Evolutionary conservation across 1,284 basidiomycete genomes (phyloP), one percentile per base, ranked within the genome.

Genomic region (Malassezia obtusa): DNA sequence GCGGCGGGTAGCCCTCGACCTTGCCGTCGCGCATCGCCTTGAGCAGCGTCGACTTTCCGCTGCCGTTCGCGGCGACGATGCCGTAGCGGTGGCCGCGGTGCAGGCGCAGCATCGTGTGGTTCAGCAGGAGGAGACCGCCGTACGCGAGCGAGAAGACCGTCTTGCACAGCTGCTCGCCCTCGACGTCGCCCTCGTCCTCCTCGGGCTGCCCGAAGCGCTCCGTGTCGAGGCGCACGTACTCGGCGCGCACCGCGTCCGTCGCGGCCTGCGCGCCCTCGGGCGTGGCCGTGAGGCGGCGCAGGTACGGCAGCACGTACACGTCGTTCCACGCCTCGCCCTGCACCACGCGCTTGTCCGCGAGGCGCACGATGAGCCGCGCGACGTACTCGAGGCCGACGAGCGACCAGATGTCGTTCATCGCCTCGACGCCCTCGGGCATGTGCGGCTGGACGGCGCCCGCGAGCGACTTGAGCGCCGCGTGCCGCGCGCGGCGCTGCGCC

Each of bases 61-160:
- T 87, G 64, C 92, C 92, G 77, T 98, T 98, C 31, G 87, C 82
- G 37, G 90, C 92, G 45, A 94, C 84, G 64, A 98, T 89, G 74
- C 94, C 92, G 77, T 98, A 98, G n/a, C 76, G 71, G 64, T 76
- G 75, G 32, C 92, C 94, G 66, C 89, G 86, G 75, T 90, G 81
- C 52, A 98, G 82, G 61, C 87, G 85, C 59, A 98, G 81, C 28
- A 81, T 85, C 31, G 92, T 96, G 77, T 98, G 92, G 54, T 95
- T 98, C 62, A 98, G 82, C 56, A 98, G 80, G 14, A 98, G 80
- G 28, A 98, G 81, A 60, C 92, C 88, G 67, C 92, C 92, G 75
- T 98, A 98, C 15, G 92, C 94, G 56, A 98, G 81, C 30, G 90
- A 95, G 79, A 98, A 98, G 50, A 90, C 81, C 55, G 80, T 90